Evolutionary conservation across 2,329 filamentous ascomycete species (phyloP).

Genomic region (Clarireedia monteithiana): DNA sequence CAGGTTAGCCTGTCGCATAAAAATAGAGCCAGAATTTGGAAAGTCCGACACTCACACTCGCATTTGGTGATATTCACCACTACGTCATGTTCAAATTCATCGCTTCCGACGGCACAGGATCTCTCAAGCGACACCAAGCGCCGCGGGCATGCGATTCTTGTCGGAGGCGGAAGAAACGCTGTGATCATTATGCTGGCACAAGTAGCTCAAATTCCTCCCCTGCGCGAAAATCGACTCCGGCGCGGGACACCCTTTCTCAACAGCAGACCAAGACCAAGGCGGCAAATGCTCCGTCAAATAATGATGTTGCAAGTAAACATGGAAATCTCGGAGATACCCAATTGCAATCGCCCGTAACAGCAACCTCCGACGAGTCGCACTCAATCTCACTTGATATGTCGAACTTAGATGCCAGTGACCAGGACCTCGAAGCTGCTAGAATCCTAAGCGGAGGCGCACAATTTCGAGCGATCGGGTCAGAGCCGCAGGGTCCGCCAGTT

Average conservation of each 20-base stretch:
- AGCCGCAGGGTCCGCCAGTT: not conserved
- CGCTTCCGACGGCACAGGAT: slow-evolving; percentile 44
- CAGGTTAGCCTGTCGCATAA: not conserved
- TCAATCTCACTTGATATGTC: not conserved
- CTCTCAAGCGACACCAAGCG: slow-evolving; percentile 48
- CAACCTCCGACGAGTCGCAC: not conserved
- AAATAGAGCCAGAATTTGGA: not conserved
- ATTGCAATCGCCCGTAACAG: not conserved
- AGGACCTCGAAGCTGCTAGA: slow-evolving; percentile 8
- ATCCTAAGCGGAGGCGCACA: slow-evolving; percentile 5
- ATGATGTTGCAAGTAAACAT: not conserved
- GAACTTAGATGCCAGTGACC: slow-evolving; percentile 4
- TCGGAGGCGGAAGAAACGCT: slow-evolving; percentile 34
- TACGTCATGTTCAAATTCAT: slow-evolving; percentile 47
- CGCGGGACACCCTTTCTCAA: not conserved
- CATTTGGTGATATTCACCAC: not conserved
- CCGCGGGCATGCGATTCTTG: slow-evolving; percentile 49
- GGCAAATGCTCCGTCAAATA: too few relatives aligned
- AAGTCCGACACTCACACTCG: not conserved
- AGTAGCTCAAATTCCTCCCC: not conserved
- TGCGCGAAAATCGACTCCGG: not conserved
- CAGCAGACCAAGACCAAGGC: not conserved
- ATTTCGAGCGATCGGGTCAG: not conserved
- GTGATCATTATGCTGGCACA: slow-evolving; percentile 31
- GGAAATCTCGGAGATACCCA: not conserved